Conservation (phyloP, 306 rosid species). For the Dryas drummondii region DNA sequence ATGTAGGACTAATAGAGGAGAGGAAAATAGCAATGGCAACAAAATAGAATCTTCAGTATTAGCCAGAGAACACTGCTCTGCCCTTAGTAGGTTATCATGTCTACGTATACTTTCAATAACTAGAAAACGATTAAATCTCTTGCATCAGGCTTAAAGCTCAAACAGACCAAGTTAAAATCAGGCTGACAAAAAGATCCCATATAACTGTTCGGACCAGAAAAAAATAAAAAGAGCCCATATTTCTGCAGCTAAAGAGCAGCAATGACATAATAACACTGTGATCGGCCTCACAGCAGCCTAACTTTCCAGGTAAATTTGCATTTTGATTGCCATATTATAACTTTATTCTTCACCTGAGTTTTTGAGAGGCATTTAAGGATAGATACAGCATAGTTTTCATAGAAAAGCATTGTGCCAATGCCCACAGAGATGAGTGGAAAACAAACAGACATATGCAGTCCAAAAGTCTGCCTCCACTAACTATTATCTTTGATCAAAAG, state of each 20-base stretch:
- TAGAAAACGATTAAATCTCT: background rate
- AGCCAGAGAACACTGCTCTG: background rate
- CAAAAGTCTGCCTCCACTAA: background rate
- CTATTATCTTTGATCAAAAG: constrained; percentile 3
- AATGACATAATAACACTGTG: background rate
- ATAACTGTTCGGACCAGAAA: background rate
- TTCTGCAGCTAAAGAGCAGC: background rate
- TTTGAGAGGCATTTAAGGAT: background rate
- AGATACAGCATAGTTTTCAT: background rate
- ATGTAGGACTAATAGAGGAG: background rate
- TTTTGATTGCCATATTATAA: background rate
- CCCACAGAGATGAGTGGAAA: constrained; percentile 7
- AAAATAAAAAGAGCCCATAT: background rate
- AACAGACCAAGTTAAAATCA: background rate
- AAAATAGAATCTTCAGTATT: background rate
- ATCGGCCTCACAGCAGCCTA: background rate
- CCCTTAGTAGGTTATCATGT: background rate
- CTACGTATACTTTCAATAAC: background rate
- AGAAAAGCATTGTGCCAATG: background rate
- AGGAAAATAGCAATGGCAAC: background rate
- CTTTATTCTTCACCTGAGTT: background rate
- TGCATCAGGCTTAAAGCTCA: background rate
- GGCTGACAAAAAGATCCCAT: background rate
- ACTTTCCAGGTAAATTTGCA: background rate
- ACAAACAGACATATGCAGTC: constrained; percentile 5